These are phyloP conservation scores for Alternaria conjuncta DNA, from an alignment of 2,329 filamentous ascomycete species.

Conservation along the genomic window DNA sequence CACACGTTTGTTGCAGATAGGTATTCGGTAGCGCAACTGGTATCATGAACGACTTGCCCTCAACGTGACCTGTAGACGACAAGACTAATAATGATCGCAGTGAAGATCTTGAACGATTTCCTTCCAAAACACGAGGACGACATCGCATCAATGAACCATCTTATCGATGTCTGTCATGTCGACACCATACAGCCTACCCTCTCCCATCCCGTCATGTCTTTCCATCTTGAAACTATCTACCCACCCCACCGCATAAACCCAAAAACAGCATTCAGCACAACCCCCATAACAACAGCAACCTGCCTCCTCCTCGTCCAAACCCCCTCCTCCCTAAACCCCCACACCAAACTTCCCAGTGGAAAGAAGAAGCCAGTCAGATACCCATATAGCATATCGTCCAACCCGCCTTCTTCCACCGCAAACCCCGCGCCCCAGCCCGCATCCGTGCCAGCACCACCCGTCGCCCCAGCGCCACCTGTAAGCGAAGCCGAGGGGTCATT, in stretches of 20 bases:
- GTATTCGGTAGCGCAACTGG: too few relatives aligned
- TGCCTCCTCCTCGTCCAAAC: constrained; percentile 85
- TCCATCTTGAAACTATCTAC: constrained; percentile 30
- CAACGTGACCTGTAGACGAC: not conserved
- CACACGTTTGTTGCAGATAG: too few relatives aligned
- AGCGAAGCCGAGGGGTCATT: constrained; percentile 49
- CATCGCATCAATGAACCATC: too few relatives aligned
- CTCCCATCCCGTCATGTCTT: too few relatives aligned
- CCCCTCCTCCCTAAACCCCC: constrained; percentile 84
- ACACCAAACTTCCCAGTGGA: constrained; percentile 84
- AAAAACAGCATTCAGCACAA: constrained; percentile 79
- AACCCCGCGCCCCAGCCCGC: constrained; percentile 59
- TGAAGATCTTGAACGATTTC: too few relatives aligned
- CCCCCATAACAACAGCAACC: constrained; percentile 84
- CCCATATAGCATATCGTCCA: constrained; percentile 88
- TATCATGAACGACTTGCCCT: too few relatives aligned
- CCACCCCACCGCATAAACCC: constrained; percentile 69
- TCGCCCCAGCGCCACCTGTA: constrained; percentile 18
- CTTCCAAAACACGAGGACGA: too few relatives aligned
- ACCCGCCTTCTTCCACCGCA: constrained; percentile 63
- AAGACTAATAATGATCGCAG: not conserved
- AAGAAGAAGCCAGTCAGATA: constrained; percentile 95
- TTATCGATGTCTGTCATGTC: too few relatives aligned
- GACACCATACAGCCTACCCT: too few relatives aligned
- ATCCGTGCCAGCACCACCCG: constrained; percentile 44